Base-by-base conservation (phyloP, 169 alveolate genomes). In the Plasmodium malariae region DNA sequence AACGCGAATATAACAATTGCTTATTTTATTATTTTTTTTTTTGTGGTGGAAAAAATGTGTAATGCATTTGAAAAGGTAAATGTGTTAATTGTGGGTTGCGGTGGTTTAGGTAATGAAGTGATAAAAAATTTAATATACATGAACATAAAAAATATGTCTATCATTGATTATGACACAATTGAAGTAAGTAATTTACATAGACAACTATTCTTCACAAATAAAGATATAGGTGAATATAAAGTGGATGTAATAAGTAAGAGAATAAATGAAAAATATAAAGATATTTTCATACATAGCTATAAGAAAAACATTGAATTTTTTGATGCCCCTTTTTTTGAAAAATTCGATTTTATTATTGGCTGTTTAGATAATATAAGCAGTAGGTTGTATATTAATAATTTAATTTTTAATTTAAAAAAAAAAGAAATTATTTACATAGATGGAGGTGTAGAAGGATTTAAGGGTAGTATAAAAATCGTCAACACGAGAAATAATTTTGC, bases 361-460 rank as follows among this genome's bases (percentile, higher is more conserved):
- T 62, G 93, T 70, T 48, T 74, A 14, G 88, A 74, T 49, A 74
- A 74, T 30, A 74, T 74, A 74, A 45, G 51, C 26, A 60, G 76
- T 74, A 37, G 88, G 26, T 34, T 74, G 14, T 74, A 60, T 51
- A 37, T 74, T 14, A 74, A 74, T 28, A 60, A 30, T 54, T 24
- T 74, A 30, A 49, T 74, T 26, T 74, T 60, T 48, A 74, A 63
- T 32, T 89, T 59, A 67, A 21, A 34, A 4, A 49, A 51, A 5
- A n/a, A n/a, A n/a, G 40, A 49, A 4, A 88, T 88, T 34, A 36
- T 89, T 34, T 74, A 87, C 40, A 78, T 93, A 36, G 95, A 93
- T 74, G 94, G 95, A 4, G 95, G 95, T 14, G 90, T 93, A 21
- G 94, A 93, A 62, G 93, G 88, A 17, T 74, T 93, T 26, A 88